Evolutionary conservation across 2,329 filamentous ascomycete genomes (phyloP).

Genomic region (Phialophora verrucosa): DNA sequence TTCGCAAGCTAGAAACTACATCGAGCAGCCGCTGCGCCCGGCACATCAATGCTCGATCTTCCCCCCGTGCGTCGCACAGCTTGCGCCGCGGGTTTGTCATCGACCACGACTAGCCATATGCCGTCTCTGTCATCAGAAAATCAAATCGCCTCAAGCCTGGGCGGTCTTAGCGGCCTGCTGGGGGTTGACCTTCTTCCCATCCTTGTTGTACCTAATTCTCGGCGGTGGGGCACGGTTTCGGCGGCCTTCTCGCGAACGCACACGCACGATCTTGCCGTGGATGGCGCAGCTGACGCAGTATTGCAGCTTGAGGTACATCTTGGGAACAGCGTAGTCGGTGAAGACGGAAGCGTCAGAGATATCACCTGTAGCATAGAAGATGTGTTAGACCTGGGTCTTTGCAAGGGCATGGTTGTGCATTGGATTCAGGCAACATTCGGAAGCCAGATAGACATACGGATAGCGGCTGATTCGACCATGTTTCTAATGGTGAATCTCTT

Average conservation of each 20-base stretch:
- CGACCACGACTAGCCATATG: background rate
- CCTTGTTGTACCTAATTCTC: conserved; percentile 99
- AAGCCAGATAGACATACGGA: conserved; percentile 73
- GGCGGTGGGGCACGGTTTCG: conserved; percentile 99
- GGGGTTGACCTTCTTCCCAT: conserved; percentile 99
- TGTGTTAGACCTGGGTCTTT: background rate
- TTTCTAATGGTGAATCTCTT: conserved; percentile 99
- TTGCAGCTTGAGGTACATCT: conserved; percentile 99
- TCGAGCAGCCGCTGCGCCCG: background rate
- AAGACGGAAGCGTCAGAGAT: conserved; percentile 99
- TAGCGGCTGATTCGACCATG: conserved; percentile 99
- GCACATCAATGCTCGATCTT: background rate
- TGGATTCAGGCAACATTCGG: background rate
- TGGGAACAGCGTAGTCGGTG: conserved; percentile 98
- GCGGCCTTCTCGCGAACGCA: conserved; percentile 93
- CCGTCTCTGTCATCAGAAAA: background rate
- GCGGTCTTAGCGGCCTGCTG: conserved; percentile 71
- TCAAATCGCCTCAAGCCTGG: conserved; percentile 36
- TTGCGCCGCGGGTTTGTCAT: background rate
- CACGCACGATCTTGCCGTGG: conserved; percentile 99
- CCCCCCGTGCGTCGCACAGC: background rate
- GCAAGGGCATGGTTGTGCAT: background rate
- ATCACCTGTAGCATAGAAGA: conserved; percentile 72
- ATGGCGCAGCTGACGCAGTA: conserved; percentile 99
- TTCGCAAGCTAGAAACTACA: conserved; percentile 3